Evolutionary conservation across 2,329 filamentous ascomycete genomes (phyloP).

Genomic region (Alternaria incomplexa): DNA sequence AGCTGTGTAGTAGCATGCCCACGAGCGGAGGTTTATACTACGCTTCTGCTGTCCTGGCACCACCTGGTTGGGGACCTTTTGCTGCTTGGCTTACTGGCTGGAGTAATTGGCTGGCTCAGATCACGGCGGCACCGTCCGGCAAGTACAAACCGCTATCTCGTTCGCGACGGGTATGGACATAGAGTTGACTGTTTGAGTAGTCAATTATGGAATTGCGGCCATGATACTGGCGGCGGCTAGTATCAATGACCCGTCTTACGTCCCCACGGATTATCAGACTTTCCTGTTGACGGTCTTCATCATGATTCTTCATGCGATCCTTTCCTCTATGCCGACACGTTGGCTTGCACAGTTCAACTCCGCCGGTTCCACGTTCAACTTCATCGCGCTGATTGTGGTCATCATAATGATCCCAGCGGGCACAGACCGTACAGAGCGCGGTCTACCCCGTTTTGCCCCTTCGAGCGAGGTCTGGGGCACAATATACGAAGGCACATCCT

Average conservation of each 20-base stretch:
- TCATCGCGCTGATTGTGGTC: slow-evolving; percentile 68
- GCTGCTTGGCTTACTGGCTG: slow-evolving; percentile 73
- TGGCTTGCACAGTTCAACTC: slow-evolving; percentile 76
- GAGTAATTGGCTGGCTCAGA: slow-evolving; percentile 73
- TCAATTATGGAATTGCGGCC: slow-evolving; percentile 69
- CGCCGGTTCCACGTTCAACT: slow-evolving; percentile 72
- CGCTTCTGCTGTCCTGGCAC: slow-evolving; percentile 73
- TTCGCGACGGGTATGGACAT: not conserved
- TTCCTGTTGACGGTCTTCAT: slow-evolving; percentile 71
- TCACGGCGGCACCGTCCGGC: slow-evolving; percentile 67
- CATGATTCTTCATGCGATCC: slow-evolving; percentile 70
- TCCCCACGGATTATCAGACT: slow-evolving; percentile 69
- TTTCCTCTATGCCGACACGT: slow-evolving; percentile 73
- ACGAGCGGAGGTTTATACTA: slow-evolving; percentile 77
- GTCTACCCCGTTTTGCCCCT: slow-evolving; percentile 64
- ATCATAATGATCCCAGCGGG: slow-evolving; percentile 72
- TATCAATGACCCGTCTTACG: slow-evolving; percentile 70
- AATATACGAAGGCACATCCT: slow-evolving; percentile 71
- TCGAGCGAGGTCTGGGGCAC: slow-evolving; percentile 68
- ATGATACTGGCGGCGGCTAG: slow-evolving; percentile 76
- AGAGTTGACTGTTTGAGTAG: slow-evolving; percentile 37
- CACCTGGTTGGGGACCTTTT: slow-evolving; percentile 68
- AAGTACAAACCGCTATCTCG: slow-evolving; percentile 11
- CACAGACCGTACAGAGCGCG: slow-evolving; percentile 58
- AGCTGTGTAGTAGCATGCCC: slow-evolving; percentile 75